Conservation (phyloP, 1,284 basidiomycete genomes). For the Cutaneotrichosporon sp. region DNA sequence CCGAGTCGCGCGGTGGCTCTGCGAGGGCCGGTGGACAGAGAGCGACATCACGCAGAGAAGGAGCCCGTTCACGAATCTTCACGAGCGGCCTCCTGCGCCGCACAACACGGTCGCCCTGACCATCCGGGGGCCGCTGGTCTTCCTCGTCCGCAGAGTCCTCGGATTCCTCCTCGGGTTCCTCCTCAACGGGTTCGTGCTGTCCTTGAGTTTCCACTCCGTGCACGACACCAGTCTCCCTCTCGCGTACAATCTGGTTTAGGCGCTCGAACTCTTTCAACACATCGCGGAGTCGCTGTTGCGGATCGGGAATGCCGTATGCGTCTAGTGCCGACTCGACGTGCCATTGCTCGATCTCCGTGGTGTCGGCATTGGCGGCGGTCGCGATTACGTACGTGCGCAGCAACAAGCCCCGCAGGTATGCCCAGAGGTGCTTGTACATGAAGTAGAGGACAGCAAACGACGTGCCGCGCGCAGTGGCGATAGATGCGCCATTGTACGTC, state of each 20-base stretch:
- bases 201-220: neutral
- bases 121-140: neutral
- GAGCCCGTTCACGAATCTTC: neutral
- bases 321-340: neutral
- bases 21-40: neutral
- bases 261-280: neutral
- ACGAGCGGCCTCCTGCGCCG: neutral
- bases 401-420: neutral
- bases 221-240: neutral
- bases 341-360: neutral
- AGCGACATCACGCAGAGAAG: neutral
- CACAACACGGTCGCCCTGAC: neutral
- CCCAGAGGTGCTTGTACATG: slow-evolving; percentile 16
- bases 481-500: neutral
- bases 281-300: neutral
- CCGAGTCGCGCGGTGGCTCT: slow-evolving; percentile 1
- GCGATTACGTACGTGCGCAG: neutral
- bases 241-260: neutral
- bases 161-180: neutral
- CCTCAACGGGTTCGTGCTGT: neutral
- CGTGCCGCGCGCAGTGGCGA: neutral
- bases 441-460: slow-evolving; percentile 25
- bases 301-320: neutral
- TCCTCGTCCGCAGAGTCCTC: neutral
- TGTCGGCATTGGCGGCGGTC: neutral